Conservation (phyloP, 2,329 filamentous ascomycete genomes). For the Stagonosporopsis chrysanthemi region DNA sequence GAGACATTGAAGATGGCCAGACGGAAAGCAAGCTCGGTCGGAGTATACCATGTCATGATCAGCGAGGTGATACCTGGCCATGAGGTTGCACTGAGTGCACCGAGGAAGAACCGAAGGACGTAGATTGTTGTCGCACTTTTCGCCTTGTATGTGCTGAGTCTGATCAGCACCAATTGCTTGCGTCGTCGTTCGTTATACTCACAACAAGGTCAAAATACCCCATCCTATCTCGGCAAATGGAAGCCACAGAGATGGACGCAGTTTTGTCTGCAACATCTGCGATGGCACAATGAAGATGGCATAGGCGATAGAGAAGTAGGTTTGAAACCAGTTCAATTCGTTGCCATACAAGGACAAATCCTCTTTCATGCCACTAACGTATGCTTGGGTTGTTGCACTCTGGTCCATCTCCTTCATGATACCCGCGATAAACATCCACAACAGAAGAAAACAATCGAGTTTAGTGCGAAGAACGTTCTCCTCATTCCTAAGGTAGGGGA, state of each 20-base stretch:
- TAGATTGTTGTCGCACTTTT: constrained; percentile 11
- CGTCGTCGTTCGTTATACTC: neutral
- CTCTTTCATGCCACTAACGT: constrained; percentile 28
- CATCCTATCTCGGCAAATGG: constrained; percentile 7
- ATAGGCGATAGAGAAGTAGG: constrained; percentile 16
- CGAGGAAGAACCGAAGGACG: constrained; percentile 8
- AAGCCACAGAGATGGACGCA: constrained; percentile 5
- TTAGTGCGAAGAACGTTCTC: constrained; percentile 15
- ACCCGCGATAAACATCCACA: constrained; percentile 21
- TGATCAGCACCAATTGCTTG: neutral
- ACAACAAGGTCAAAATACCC: constrained; percentile 15
- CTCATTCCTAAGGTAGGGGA: constrained; percentile 16
- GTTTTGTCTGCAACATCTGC: constrained; percentile 20
- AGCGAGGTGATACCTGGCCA: constrained; percentile 12
- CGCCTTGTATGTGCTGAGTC: constrained; percentile 8
- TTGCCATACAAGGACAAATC: constrained; percentile 20
- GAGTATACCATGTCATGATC: constrained; percentile 16
- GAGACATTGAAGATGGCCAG: constrained; percentile 10
- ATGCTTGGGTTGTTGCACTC: constrained; percentile 17
- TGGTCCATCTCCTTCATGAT: constrained; percentile 22
- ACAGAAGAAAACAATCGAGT: constrained; percentile 17
- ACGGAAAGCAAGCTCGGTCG: constrained; percentile 18
- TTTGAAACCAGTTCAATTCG: constrained; percentile 21
- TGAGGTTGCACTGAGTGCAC: constrained; percentile 4
- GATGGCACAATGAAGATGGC: constrained; percentile 18